Evolutionary conservation across 108 stramenopile species (phyloP).

Genomic region (Bacterosira constricta): DNA sequence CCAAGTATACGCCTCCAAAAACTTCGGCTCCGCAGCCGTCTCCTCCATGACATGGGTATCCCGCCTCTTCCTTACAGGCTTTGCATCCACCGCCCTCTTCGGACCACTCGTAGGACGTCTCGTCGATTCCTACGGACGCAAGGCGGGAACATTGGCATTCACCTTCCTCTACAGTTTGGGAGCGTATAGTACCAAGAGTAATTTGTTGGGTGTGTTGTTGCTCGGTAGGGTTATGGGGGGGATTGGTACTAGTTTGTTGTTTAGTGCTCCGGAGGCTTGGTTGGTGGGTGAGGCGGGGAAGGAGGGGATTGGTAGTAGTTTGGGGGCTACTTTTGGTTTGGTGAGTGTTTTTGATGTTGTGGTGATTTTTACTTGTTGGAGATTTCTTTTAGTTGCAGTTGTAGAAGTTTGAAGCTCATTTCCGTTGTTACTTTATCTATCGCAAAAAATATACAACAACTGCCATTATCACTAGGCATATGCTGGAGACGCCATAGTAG

Average conservation of each 20-base stretch:
- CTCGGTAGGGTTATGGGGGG: constrained; percentile 88
- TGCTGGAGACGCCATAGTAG: constrained; percentile 94
- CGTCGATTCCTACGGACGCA: constrained; percentile 85
- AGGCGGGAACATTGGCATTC: constrained; percentile 87
- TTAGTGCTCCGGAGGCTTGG: constrained; percentile 96
- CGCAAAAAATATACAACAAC: constrained; percentile 50
- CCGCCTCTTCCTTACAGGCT: constrained; percentile 91
- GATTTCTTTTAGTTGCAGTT: not conserved
- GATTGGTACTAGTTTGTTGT: constrained; percentile 88
- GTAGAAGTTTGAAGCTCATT: not conserved
- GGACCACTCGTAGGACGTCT: constrained; percentile 87
- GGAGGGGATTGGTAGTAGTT: constrained; percentile 57
- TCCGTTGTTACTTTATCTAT: not conserved
- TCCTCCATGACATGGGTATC: constrained; percentile 70
- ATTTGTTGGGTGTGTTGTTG: constrained; percentile 73
- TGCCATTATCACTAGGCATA: too few relatives aligned
- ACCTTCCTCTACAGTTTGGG: constrained; percentile 79
- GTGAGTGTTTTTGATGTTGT: constrained; percentile 40
- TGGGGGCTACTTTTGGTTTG: constrained; percentile 94
- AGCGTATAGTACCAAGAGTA: constrained; percentile 79
- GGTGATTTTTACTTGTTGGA: not conserved
- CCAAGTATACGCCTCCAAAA: constrained; percentile 93
- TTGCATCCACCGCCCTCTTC: constrained; percentile 90
- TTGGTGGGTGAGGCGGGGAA: constrained; percentile 85
- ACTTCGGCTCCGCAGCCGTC: constrained; percentile 64